Evolutionary conservation across 2,329 filamentous ascomycete species (phyloP), one percentile per base, ranked within the genome.

Genomic region (Neofusicoccum parvum): DNA sequence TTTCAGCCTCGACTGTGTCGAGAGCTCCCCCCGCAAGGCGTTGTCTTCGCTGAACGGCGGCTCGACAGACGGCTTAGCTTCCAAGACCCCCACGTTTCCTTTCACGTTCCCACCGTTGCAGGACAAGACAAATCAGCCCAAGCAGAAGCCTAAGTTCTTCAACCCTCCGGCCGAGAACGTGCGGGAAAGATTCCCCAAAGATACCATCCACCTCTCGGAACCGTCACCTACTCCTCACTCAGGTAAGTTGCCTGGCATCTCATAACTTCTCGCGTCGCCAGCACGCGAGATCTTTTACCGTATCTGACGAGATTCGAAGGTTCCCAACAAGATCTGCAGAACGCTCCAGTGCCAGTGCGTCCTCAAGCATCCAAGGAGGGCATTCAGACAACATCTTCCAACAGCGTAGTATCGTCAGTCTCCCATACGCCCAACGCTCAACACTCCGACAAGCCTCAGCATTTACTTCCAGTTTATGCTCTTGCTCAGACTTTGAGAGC

Each of bases 1-100:
- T 20, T 65, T 65, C 51, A 58, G 27, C 51, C n/a, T 65, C 12
- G 50, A 64, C n/a, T 36, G 32, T 17, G 39, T 37, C 41, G 41
- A 15, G 39, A 5, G 41, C 27, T 36, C 41, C 2, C 17, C 37
- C 49, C 39, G 12, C 32, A 32, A 37, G 49, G 17, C 39, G 5
- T 48, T 17, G n/a, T 48, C 49, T n/a, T 37, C 62, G 39, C 39
- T 50, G 39, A 45, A 11, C 51, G 27, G 46, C 23, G 20, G 27
- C 32, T 10, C 36, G 27, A 39, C 39, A 46, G 49, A 37, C 62
- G 17, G 17, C 23, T 27, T n/a, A 5, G 20, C 49, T 39, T 32
- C 27, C 27, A n/a, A 15, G 37, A 1, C 27, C 27, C 6, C 27
- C 27, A 7, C 27, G 5, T 32, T 32, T 15, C 37, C 49, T 7